phyloP scores from a whole-genome alignment of 768 basidiomycete genomes.

The Antrodiella citrinella region DNA sequence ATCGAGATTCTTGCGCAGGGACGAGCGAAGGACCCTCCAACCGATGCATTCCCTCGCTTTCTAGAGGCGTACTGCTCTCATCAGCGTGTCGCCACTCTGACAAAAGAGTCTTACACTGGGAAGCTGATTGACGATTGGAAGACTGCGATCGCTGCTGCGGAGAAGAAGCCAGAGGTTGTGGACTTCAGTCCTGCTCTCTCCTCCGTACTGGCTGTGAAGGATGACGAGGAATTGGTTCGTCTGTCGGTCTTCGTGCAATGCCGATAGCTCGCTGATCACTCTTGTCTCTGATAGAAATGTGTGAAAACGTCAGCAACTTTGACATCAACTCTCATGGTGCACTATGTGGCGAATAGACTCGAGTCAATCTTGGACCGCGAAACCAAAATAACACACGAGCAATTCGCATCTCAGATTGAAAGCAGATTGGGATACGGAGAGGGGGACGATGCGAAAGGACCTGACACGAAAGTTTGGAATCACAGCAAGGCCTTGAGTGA shows the following conservation, averaged over 20 bases:
- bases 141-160: slow-evolving; percentile 43
- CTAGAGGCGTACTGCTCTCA: slow-evolving; percentile 51
- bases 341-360: slow-evolving; percentile 82
- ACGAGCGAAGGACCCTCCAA: slow-evolving; percentile 70
- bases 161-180: slow-evolving; percentile 60
- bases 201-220: slow-evolving; percentile 77
- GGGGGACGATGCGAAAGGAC: slow-evolving; percentile 67
- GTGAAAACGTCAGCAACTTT: slow-evolving; percentile 67
- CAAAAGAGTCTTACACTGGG: slow-evolving; percentile 80
- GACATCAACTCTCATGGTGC: slow-evolving; percentile 76
- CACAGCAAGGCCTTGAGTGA: slow-evolving; percentile 66
- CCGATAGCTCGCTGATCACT: slow-evolving; percentile 6
- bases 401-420: slow-evolving; percentile 81
- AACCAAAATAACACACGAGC: slow-evolving; percentile 83
- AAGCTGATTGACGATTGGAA: slow-evolving; percentile 88
- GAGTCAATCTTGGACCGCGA: slow-evolving; percentile 90
- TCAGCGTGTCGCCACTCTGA: slow-evolving; percentile 62
- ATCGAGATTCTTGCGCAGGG: slow-evolving; percentile 75
- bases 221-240: slow-evolving; percentile 84
- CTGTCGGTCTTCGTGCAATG: not conserved
- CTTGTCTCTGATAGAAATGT: slow-evolving; percentile 48
- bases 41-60: slow-evolving; percentile 67
- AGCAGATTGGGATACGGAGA: slow-evolving; percentile 80
- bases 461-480: slow-evolving; percentile 90
- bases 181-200: slow-evolving; percentile 78